Evolutionary conservation across 202 grass and related monocot species (phyloP).

Genomic region (Bolboschoenoplectus hybrid): DNA sequence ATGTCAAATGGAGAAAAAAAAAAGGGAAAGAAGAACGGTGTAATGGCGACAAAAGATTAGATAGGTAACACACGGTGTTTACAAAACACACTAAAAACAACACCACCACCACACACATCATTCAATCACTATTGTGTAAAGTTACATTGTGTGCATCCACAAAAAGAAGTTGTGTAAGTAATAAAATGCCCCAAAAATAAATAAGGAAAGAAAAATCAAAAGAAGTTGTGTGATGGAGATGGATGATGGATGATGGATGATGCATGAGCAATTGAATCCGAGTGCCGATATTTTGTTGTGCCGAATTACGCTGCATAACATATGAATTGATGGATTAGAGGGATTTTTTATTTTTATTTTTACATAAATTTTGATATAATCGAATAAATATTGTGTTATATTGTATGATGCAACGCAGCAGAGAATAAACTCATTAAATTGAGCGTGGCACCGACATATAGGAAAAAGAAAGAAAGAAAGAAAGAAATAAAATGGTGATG

Average conservation of each 20-base stretch:
- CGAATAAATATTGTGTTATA: no score
- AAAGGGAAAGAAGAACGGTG: neutral
- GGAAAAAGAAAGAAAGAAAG: conserved; percentile 5
- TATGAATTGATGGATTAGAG: no score
- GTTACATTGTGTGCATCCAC: conserved; percentile 27
- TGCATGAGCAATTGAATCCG: no score
- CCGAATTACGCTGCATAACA: no score
- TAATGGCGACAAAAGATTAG: conserved; percentile 21
- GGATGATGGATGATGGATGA: neutral
- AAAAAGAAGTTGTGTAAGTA: neutral
- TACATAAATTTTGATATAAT: no score
- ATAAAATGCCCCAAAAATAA: neutral
- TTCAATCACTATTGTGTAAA: conserved; percentile 29
- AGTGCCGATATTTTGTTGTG: no score
- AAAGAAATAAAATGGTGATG: neutral
- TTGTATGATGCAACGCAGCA: no score
- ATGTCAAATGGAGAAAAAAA: neutral
- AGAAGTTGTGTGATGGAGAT: neutral
- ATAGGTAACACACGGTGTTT: conserved; percentile 33
- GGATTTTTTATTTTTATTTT: no score
- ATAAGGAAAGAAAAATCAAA: neutral
- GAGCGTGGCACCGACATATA: conserved; percentile 17
- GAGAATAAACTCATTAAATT: no score
- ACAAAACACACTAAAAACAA: conserved; percentile 4
- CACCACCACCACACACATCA: neutral